Conservation (phyloP, 2,329 filamentous ascomycete genomes). For the Aspergillus sp. region DNA sequence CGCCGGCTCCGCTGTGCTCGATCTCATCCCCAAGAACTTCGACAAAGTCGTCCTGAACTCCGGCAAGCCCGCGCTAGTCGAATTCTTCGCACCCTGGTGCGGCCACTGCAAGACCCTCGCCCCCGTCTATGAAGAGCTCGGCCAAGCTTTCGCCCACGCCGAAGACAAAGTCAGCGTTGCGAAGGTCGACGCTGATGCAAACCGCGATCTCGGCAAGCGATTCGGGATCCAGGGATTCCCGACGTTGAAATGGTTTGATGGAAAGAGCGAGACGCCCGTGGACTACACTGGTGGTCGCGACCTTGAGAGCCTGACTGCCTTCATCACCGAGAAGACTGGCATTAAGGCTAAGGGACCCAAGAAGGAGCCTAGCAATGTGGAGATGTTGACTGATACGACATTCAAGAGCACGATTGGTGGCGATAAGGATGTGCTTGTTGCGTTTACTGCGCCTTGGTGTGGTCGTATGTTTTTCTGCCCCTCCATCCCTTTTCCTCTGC, state of each 20-base stretch:
- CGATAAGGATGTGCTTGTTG: conserved; percentile 88
- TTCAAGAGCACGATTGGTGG: conserved; percentile 78
- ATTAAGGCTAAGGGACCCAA: conserved; percentile 67
- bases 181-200: conserved; percentile 92
- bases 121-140: conserved; percentile 91
- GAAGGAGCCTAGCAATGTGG: conserved; percentile 70
- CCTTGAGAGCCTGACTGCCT: conserved; percentile 77
- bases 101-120: conserved; percentile 98
- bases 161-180: conserved; percentile 80
- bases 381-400: conserved; percentile 74
- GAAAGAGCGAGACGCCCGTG: conserved; percentile 79
- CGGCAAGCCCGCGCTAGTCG: conserved; percentile 91
- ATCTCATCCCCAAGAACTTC: conserved; percentile 88
- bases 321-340: conserved; percentile 84
- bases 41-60: conserved; percentile 85
- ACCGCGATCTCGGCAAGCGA: conserved; percentile 78
- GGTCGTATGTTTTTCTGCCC: conserved; percentile 74
- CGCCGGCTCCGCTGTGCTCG: conserved; percentile 78
- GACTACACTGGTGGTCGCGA: conserved; percentile 89
- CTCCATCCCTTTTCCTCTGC: conserved; percentile 6
- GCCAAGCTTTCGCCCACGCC: conserved; percentile 67
- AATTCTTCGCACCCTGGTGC: conserved; percentile 99
- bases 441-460: conserved; percentile 98
- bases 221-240: conserved; percentile 94
- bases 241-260: conserved; percentile 96